Conservation (phyloP, 2,329 filamentous ascomycete species). For the Neopestalotiopsis clavispora region DNA sequence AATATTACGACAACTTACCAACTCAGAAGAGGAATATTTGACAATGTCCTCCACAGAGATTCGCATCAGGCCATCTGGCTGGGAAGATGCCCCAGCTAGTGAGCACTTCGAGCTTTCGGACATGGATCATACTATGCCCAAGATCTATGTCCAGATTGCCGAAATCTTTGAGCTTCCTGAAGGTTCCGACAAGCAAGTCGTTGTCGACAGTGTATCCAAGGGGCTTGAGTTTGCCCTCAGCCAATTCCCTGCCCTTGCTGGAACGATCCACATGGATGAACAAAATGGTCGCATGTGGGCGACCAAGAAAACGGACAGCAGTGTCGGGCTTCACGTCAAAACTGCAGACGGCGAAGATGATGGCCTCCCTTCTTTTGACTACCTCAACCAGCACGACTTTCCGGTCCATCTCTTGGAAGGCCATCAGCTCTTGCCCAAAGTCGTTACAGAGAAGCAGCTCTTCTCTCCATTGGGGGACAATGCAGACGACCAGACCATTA, state of each 20-base stretch:
- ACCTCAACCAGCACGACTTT: conserved; percentile 21
- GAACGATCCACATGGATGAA: conserved; percentile 22
- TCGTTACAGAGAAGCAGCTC: conserved; percentile 20
- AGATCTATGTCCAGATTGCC: conserved; percentile 26
- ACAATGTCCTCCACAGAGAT: neutral
- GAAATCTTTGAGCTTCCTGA: conserved; percentile 24
- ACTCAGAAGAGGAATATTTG: neutral
- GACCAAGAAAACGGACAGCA: conserved; percentile 21
- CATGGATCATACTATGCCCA: conserved; percentile 38
- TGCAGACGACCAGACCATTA: conserved; percentile 16
- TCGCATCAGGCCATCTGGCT: neutral
- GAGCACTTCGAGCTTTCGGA: conserved; percentile 25
- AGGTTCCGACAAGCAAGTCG: conserved; percentile 17
- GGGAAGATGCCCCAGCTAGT: neutral
- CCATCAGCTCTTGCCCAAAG: conserved; percentile 19
- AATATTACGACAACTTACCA: neutral
- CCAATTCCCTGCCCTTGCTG: conserved; percentile 25
- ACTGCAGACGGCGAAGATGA: conserved; percentile 15
- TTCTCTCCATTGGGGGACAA: conserved; percentile 22
- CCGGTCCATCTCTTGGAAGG: conserved; percentile 20
- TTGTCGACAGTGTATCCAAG: conserved; percentile 21
- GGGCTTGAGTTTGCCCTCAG: conserved; percentile 25
- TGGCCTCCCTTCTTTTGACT: neutral
- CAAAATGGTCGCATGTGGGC: conserved; percentile 25
- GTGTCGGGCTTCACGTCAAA: conserved; percentile 24